Conservation (phyloP, 2,329 filamentous ascomycete species). For the Lachnellula suecica region DNA sequence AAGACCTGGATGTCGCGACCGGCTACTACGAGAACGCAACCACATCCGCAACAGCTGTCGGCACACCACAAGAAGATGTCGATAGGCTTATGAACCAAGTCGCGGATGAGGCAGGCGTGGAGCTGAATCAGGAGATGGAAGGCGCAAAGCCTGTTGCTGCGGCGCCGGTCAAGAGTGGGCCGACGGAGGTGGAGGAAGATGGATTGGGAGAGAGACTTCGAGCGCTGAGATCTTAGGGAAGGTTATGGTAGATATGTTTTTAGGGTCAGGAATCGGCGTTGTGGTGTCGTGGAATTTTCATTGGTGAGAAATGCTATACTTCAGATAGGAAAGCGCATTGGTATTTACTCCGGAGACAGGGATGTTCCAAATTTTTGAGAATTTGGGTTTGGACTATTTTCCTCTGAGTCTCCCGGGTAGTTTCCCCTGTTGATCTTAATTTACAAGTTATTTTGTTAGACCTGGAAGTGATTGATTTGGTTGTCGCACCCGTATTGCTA, state of each 20-base stretch:
- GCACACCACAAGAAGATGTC: slow-evolving; percentile 78
- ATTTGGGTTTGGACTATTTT: too few species aligned
- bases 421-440: too few species aligned
- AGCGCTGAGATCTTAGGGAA: slow-evolving; percentile 42
- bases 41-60: slow-evolving; percentile 71
- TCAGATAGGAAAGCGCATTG: too few species aligned
- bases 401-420: too few species aligned
- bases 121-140: slow-evolving; percentile 73
- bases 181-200: slow-evolving; percentile 77
- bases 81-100: slow-evolving; percentile 83
- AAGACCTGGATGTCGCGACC: slow-evolving; percentile 48
- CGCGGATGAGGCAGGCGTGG: slow-evolving; percentile 84
- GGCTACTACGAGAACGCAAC: slow-evolving; percentile 77
- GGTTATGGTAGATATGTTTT: neutral
- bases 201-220: slow-evolving; percentile 60
- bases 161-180: slow-evolving; percentile 58
- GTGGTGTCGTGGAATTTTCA: too few species aligned
- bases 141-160: slow-evolving; percentile 57
- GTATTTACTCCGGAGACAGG: too few species aligned
- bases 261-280: neutral
- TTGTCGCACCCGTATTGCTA: too few species aligned
- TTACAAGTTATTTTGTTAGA: too few species aligned
- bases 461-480: too few species aligned
- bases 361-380: too few species aligned
- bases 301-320: too few species aligned